These are phyloP conservation scores for Vaccinium corymbosum DNA, from an alignment of 148 eudicot genomes.

Conservation along the genomic window DNA sequence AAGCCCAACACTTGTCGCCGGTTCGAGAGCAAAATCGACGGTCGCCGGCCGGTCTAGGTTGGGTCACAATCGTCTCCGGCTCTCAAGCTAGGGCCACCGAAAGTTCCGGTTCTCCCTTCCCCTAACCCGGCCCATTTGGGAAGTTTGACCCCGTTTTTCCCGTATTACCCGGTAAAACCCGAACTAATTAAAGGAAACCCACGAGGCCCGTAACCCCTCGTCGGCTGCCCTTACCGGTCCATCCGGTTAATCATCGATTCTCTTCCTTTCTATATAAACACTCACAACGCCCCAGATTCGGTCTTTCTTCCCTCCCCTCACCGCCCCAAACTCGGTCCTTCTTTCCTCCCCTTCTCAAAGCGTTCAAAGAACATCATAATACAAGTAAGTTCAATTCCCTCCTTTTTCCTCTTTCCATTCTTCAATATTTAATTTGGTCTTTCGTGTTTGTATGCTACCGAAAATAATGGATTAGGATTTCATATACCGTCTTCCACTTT, in stretches of 20 bases:
- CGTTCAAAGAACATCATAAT: conserved; percentile 11
- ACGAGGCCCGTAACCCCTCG: conserved; percentile 6
- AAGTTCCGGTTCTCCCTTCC: background rate
- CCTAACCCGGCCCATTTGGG: conserved; percentile 29
- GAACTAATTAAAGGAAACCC: background rate
- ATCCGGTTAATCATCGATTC: conserved; percentile 52
- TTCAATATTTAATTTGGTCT: background rate
- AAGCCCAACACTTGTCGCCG: background rate
- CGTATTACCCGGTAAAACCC: conserved; percentile 33
- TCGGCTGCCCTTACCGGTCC: conserved; percentile 47
- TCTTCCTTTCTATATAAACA: conserved; percentile 20
- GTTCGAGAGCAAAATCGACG: conserved; percentile 8
- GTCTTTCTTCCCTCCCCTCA: too few species aligned
- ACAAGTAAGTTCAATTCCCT: conserved; percentile 31
- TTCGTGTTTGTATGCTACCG: background rate
- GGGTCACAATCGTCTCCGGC: conserved; percentile 18
- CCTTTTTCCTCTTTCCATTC: conserved; percentile 9
- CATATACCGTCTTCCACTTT: background rate
- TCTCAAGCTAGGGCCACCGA: background rate
- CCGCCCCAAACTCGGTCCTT: conserved; percentile 20
- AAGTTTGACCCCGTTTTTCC: conserved; percentile 19
- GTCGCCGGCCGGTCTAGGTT: conserved; percentile 14
- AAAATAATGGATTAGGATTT: background rate
- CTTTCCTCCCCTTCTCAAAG: conserved; percentile 12
- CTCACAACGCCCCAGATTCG: conserved; percentile 8